Base-by-base conservation (phyloP, 768 basidiomycete species). In the Mycena amicta region DNA sequence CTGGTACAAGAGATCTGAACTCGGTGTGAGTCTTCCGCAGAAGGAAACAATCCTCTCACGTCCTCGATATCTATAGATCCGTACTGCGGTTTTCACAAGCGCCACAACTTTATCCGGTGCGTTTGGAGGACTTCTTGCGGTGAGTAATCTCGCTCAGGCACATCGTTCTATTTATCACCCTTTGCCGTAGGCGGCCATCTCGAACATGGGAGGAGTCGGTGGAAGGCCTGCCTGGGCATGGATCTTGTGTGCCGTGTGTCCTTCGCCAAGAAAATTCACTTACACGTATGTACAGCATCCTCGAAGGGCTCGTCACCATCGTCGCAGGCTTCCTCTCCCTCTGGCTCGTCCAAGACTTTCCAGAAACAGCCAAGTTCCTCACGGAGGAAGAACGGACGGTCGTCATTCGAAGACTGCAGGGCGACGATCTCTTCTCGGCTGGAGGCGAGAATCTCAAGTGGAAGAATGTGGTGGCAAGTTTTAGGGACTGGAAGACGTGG, bases 1-100 rank as follows among this genome's bases (percentile, higher is more conserved):
- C 64, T 93, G 92, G 90, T 93, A 93, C 71, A 87, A 84, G 66
- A 84, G 89, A 26, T 80, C 83, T 12, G 92, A 94, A 66, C 80
- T 89, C 64, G 90, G 88, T 16, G 77, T 82, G 29, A 84, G 61
- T 58, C 25, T 4, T 45, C n/a, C 5, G 26, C 23, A 4, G 15
- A 52, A 4, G 8, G 5, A 46, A 46, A n/a, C n/a, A 30, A 39
- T 31, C 12, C 18, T 4, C 23, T 22, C 49, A 16, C 28, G 30
- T 29, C n/a, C 4, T 43, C 18, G 33, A 37, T 8, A 23, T 41
- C n/a, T 8, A 15, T 31, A 59, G 62, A 57, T 64, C 3, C 59
- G 90, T 30, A 75, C 89, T 23, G 88, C 90, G 0, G 58, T 87
- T 16, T 94, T 94, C 75, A 92, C 92, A 72, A 85, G 87, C 2